These are phyloP conservation scores for Sarocladium strictum DNA, from an alignment of 2,329 filamentous ascomycete genomes.

Conservation along the genomic window DNA sequence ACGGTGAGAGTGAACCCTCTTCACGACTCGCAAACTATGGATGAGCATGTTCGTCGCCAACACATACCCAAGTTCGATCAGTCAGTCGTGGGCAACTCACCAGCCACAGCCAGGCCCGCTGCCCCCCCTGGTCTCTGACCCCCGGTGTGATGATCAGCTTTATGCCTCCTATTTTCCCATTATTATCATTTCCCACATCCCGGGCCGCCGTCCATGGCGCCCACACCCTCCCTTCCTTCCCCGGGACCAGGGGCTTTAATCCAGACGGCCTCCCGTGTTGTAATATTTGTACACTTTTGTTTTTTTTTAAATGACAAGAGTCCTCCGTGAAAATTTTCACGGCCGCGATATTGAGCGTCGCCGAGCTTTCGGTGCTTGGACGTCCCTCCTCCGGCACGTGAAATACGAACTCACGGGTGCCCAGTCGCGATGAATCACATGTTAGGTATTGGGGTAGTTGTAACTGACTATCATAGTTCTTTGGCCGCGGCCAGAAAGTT, in stretches of 20 bases:
- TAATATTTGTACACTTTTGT: slow-evolving; percentile 5
- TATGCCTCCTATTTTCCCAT: background rate
- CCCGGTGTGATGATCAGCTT: slow-evolving; percentile 1
- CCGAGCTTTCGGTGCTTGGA: background rate
- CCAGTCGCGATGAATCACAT: background rate
- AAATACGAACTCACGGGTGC: too few species aligned
- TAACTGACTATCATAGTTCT: too few species aligned
- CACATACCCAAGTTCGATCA: background rate
- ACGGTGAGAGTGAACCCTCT: background rate
- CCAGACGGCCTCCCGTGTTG: background rate
- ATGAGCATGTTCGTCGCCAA: slow-evolving; percentile 34
- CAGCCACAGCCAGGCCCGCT: background rate
- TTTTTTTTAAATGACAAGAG: background rate
- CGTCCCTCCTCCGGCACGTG: background rate
- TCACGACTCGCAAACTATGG: background rate
- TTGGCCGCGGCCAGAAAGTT: too few species aligned
- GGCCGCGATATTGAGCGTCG: background rate
- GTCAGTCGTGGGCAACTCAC: background rate
- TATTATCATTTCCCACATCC: slow-evolving; percentile 9
- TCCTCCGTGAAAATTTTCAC: slow-evolving; percentile 8
- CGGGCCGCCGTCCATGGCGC: background rate
- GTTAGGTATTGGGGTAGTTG: too few species aligned
- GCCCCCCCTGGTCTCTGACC: background rate
- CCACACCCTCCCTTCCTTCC: slow-evolving; percentile 2
- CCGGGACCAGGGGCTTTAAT: slow-evolving; percentile 5